These are phyloP conservation scores for Eimeria praecox DNA, from an alignment of 169 alveolate genomes.

Conservation along the genomic window DNA sequence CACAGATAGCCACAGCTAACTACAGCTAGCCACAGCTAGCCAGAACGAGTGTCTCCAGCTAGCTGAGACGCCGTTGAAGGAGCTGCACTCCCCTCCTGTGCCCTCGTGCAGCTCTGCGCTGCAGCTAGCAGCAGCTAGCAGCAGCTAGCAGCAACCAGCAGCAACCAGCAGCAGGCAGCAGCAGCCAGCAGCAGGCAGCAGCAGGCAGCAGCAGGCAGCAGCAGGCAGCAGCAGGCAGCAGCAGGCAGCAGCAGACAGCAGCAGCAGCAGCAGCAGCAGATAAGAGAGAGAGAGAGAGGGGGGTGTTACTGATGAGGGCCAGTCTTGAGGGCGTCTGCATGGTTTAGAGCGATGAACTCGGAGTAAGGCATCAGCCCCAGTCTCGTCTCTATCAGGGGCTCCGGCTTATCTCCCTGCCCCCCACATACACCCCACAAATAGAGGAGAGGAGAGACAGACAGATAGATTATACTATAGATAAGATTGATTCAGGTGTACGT, in stretches of 20 bases:
- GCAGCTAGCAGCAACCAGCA: background rate
- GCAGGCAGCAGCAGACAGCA: too few species aligned
- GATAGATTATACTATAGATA: too few species aligned
- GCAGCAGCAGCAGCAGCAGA: too few species aligned
- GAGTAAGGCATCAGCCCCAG: constrained; percentile 42
- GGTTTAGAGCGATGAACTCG: background rate
- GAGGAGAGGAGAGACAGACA: too few species aligned
- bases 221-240: too few species aligned
- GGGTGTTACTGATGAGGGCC: background rate
- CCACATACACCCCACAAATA: background rate
- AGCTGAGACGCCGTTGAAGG: background rate
- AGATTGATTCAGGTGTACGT: background rate
- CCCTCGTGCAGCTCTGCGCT: background rate
- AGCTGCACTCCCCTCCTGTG: background rate
- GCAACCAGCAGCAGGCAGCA: constrained; percentile 1
- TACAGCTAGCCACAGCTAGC: background rate
- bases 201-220: too few species aligned
- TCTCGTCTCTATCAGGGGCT: constrained; percentile 36
- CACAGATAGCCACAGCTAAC: background rate
- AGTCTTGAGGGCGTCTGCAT: background rate
- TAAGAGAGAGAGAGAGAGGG: too few species aligned
- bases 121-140: background rate
- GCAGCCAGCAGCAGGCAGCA: too few species aligned
- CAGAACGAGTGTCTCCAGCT: background rate
- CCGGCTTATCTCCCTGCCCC: background rate